Conservation (phyloP, 2,329 filamentous ascomycete species). For the Sarocladium oryzae region DNA sequence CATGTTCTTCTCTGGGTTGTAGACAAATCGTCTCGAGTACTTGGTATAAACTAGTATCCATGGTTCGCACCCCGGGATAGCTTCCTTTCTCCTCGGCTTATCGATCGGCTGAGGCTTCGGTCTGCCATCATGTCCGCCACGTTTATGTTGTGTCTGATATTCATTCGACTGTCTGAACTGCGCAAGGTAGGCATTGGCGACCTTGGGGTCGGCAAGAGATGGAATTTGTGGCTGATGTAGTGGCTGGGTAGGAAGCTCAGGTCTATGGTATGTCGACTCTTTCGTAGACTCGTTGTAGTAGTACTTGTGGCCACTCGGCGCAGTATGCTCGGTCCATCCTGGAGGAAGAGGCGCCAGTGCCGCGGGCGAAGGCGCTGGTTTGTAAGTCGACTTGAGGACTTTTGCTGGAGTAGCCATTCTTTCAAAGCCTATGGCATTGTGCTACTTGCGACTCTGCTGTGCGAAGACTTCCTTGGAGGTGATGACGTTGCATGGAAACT, state of each 20-base stretch:
- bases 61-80: constrained; percentile 74
- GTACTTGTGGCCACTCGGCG: constrained; percentile 79
- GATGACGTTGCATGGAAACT: too few species aligned
- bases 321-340: constrained; percentile 91
- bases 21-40: constrained; percentile 80
- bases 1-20: constrained; percentile 77
- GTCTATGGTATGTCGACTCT: constrained; percentile 79
- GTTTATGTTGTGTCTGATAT: constrained; percentile 30
- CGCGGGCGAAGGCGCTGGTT: constrained; percentile 41
- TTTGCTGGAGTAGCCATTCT: neutral
- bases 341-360: constrained; percentile 55
- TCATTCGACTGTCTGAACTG: constrained; percentile 38
- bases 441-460: neutral
- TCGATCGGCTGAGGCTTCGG: constrained; percentile 66
- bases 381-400: constrained; percentile 77
- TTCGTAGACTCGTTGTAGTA: constrained; percentile 81
- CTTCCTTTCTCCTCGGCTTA: constrained; percentile 70
- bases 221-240: constrained; percentile 20
- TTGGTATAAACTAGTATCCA: constrained; percentile 95
- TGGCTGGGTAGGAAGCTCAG: constrained; percentile 32
- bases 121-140: constrained; percentile 46
- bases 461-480: neutral
- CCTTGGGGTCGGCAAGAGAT: constrained; percentile 45
- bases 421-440: constrained; percentile 14
- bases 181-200: constrained; percentile 56